Base-by-base conservation (phyloP, 805 yeast species). In the Metschnikowia kofuensis region DNA sequence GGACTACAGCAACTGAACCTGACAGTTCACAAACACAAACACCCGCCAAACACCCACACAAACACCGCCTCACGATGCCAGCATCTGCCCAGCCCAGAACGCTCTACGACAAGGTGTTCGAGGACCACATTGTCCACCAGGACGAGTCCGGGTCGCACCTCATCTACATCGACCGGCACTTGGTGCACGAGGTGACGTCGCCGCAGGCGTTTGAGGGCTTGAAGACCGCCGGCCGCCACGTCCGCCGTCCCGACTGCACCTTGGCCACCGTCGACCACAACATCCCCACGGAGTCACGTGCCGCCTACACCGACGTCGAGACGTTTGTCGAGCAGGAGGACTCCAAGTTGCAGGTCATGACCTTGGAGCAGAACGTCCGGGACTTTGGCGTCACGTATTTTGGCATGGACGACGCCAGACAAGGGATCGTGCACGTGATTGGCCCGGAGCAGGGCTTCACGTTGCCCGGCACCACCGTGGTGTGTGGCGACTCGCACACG, bases 391-490 rank as follows among this genome's bases (percentile, higher is more conserved):
- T 94, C 35, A 86, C 96, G 12, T 94, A 85, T 66, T 91, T 92
- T 56, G 99, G 99, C 59, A 88, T 94, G 95, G 79, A 84, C 50
- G 98, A 92, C 71, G 78, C 78, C 54, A 84, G 98, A 71, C 99
- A 94, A 73, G 99, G 99, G 61, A 94, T 94, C 65, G 99, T 94
- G 48, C 99, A 94, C 69, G 89, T 94, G 58, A 96, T 94, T 51
- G 99, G 99, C 42, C 99, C 99, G 35, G 99, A 94, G 69, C 98
- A 94, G 73, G 99, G 98, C 44, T 94, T 94, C 74, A 94, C 99
- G 34, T 77, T 94, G 45, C 99, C 99, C 35, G 99, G 99, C 61
- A 90, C 98, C 44, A 94, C 99, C 4, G 97, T 94, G 32, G 99
- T 94, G 39, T 94, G 99, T 74, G 99, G 99, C 69, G 99, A 94